phyloP scores from a whole-genome alignment of 73 alveolate genomes.

The Effrenium voratum region DNA sequence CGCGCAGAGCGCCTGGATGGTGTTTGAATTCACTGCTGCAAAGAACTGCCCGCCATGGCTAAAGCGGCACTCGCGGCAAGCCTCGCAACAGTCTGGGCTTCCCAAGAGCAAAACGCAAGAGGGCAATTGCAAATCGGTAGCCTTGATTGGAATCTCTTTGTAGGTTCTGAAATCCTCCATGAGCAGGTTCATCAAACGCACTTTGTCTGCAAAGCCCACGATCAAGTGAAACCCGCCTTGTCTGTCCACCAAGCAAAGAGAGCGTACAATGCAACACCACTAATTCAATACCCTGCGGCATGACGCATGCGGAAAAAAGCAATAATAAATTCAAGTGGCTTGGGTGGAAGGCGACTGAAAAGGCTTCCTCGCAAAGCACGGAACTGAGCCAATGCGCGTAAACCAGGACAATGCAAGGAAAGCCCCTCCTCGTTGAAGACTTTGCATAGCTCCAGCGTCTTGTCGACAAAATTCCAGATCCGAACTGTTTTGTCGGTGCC shows the following conservation, averaged over 20 bases:
- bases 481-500: slow-evolving; percentile 98
- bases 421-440: slow-evolving; percentile 97
- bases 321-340: slow-evolving; percentile 41
- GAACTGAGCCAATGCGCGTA: background rate
- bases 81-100: slow-evolving; percentile 29
- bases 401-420: background rate
- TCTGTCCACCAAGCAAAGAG: background rate
- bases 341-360: slow-evolving; percentile 94
- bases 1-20: slow-evolving; percentile 96
- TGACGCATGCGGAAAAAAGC: too few relatives aligned
- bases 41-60: slow-evolving; percentile 99
- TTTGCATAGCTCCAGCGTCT: slow-evolving; percentile 97
- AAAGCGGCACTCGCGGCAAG: slow-evolving; percentile 97
- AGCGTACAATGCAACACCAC: too few relatives aligned
- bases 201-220: slow-evolving; percentile 98
- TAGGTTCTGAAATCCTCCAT: slow-evolving; percentile 96
- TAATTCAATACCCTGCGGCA: too few relatives aligned
- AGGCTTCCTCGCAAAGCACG: background rate
- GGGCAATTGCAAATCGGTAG: slow-evolving; percentile 7
- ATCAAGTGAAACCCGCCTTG: slow-evolving; percentile 97
- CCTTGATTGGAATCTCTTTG: slow-evolving; percentile 98
- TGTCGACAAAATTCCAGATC: slow-evolving; percentile 99
- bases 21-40: slow-evolving; percentile 98
- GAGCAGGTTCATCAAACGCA: slow-evolving; percentile 98
- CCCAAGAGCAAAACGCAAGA: background rate